Percentiles rank a stretch among this genome's conserved stretches.
Conservation (phyloP, 1,284 basidiomycete species). For the Ceratobasidium sp. region DNA sequence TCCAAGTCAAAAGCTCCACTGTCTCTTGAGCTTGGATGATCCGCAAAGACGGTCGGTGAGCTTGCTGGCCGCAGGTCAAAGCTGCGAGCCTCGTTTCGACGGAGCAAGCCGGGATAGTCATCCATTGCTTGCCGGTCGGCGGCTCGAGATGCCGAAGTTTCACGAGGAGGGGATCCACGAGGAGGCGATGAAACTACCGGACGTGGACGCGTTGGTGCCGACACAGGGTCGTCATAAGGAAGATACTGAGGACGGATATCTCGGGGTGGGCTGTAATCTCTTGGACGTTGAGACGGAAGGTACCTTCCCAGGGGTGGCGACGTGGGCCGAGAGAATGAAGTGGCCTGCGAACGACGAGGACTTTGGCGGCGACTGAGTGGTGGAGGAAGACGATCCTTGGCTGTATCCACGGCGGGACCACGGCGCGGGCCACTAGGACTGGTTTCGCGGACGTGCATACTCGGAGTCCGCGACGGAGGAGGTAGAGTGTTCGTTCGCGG, state of each 20-base stretch:
- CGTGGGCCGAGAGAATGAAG: slow-evolving; percentile 3
- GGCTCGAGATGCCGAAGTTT: slow-evolving; percentile 10
- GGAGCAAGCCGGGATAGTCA: slow-evolving; percentile 20
- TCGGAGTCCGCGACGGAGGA: slow-evolving; percentile 13
- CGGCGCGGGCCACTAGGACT: slow-evolving; percentile 13
- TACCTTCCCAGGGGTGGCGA: slow-evolving; percentile 20
- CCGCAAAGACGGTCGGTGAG: slow-evolving; percentile 26
- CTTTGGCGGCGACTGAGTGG: slow-evolving; percentile 12
- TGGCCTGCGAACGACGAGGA: slow-evolving; percentile 25
- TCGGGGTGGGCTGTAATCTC: slow-evolving; percentile 27
- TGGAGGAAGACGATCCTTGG: slow-evolving; percentile 7
- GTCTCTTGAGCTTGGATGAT: slow-evolving; percentile 11
- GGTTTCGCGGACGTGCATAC: slow-evolving; percentile 5
- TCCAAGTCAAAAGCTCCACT: slow-evolving; percentile 22
- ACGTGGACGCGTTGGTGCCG: slow-evolving; percentile 17
- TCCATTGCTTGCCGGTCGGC: slow-evolving; percentile 18
- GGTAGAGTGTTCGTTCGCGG: slow-evolving; percentile 17
- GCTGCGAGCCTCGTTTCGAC: slow-evolving; percentile 32
- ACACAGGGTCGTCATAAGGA: slow-evolving; percentile 37
- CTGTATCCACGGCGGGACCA: background rate
- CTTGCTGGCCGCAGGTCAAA: slow-evolving; percentile 28
- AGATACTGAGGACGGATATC: slow-evolving; percentile 37
- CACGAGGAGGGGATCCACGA: slow-evolving; percentile 44
- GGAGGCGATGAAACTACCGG: slow-evolving; percentile 39
- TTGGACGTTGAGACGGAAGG: slow-evolving; percentile 8